A percentile compares a stretch with the other conserved stretches of the same genome.
These are phyloP conservation scores for Suillus discolor DNA, from an alignment of 768 basidiomycete species.

Conservation along the genomic window DNA sequence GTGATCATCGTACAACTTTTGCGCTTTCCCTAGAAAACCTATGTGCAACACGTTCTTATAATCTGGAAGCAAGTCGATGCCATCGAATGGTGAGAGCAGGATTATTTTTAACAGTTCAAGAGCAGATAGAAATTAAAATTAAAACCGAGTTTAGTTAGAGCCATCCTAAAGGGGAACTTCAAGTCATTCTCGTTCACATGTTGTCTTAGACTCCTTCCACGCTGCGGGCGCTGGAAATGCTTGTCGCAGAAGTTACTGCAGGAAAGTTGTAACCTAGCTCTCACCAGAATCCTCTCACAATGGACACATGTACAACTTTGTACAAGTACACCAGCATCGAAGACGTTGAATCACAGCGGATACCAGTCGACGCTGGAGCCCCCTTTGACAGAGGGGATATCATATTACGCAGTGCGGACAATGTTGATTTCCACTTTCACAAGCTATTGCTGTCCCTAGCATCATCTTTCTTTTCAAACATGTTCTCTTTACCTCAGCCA, in stretches of 20 bases:
- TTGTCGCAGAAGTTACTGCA: neutral
- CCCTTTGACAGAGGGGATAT: conserved; percentile 60
- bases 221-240: neutral
- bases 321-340: neutral
- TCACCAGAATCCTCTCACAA: conserved; percentile 9
- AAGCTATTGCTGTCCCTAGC: conserved; percentile 55
- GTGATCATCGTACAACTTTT: neutral
- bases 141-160: neutral
- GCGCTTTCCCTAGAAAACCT: neutral
- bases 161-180: neutral
- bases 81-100: neutral
- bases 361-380: conserved; percentile 30
- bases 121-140: neutral
- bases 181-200: no score
- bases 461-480: conserved; percentile 59
- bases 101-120: neutral
- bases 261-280: conserved; percentile 3
- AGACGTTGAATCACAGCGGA: conserved; percentile 12
- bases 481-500: conserved; percentile 56
- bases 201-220: neutral
- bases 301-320: neutral
- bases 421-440: conserved; percentile 53
- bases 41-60: neutral
- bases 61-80: neutral
- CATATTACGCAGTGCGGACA: conserved; percentile 56